phyloP scores from a whole-genome alignment of 2,329 filamentous ascomycete species.

The Zymoseptoria crescenta region DNA sequence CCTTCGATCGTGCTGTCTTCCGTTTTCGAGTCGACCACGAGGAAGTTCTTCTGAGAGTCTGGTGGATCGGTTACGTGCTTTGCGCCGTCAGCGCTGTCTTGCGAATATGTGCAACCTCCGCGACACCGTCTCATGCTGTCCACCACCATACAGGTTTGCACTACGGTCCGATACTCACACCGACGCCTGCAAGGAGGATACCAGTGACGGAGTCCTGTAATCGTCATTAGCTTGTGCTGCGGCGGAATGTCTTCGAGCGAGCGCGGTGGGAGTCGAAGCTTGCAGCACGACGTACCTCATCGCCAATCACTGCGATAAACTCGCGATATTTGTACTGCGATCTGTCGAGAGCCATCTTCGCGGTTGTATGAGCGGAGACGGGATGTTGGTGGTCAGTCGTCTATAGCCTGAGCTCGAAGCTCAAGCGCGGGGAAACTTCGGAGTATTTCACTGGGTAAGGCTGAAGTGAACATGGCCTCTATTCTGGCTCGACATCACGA shows the following conservation, averaged over 20 bases:
- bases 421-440: neutral
- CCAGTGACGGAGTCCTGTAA: conserved; percentile 88
- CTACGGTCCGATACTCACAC: conserved; percentile 50
- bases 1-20: conserved; percentile 80
- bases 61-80: conserved; percentile 87
- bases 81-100: conserved; percentile 2
- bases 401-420: conserved; percentile 1
- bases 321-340: conserved; percentile 71
- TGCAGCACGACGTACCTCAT: conserved; percentile 57
- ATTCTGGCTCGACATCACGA: neutral
- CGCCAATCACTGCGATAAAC: conserved; percentile 94
- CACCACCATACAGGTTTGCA: neutral
- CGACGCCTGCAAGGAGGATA: conserved; percentile 87
- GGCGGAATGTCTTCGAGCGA: conserved; percentile 1
- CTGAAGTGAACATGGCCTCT: neutral
- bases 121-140: neutral
- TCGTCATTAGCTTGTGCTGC: conserved; percentile 13
- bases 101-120: neutral
- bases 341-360: conserved; percentile 50
- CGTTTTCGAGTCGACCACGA: conserved; percentile 91
- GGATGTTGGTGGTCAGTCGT: neutral
- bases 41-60: conserved; percentile 92
- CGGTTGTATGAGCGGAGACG: neutral
- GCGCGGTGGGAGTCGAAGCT: neutral
- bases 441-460: neutral